A percentile compares a stretch with the other conserved stretches of the same genome.
phyloP scores from a whole-genome alignment of 2,329 filamentous ascomycete genomes.

The Aspergillus pseudoglaucus region DNA sequence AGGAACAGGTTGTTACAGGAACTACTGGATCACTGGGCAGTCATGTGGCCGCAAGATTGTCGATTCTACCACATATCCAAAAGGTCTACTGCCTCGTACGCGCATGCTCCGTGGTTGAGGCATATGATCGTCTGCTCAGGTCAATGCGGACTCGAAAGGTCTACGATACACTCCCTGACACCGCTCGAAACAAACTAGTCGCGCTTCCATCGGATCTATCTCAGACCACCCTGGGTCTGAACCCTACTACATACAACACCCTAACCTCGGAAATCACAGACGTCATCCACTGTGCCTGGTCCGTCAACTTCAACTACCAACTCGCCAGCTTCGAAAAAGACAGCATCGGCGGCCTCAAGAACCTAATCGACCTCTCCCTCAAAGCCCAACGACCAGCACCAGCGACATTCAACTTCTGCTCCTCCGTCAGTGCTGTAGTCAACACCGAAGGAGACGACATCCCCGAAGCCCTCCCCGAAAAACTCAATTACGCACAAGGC shows the following conservation, averaged over 20 bases:
- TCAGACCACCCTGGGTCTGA: slow-evolving; percentile 44
- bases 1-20: slow-evolving; percentile 49
- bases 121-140: slow-evolving; percentile 39
- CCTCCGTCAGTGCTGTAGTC: slow-evolving; percentile 42
- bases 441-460: slow-evolving; percentile 21
- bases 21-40: slow-evolving; percentile 60
- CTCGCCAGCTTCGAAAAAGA: slow-evolving; percentile 51
- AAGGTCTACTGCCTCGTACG: slow-evolving; percentile 54
- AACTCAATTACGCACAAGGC: slow-evolving; percentile 30
- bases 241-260: slow-evolving; percentile 31
- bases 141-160: slow-evolving; percentile 35
- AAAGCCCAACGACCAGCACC: slow-evolving; percentile 22
- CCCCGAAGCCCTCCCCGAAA: slow-evolving; percentile 28
- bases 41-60: slow-evolving; percentile 48
- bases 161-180: slow-evolving; percentile 15
- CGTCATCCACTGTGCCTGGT: slow-evolving; percentile 60
- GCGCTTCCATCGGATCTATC: slow-evolving; percentile 47
- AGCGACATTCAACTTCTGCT: slow-evolving; percentile 45
- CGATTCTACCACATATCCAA: slow-evolving; percentile 26
- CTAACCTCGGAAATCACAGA: slow-evolving; percentile 41
- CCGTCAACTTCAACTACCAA: slow-evolving; percentile 57
- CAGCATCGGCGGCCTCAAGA: slow-evolving; percentile 45
- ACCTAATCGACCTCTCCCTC: slow-evolving; percentile 37
- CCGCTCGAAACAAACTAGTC: slow-evolving; percentile 33
- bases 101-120: slow-evolving; percentile 37